Base-by-base conservation (phyloP, 1,139 yeast genomes). In the Protomyces inundatus region DNA sequence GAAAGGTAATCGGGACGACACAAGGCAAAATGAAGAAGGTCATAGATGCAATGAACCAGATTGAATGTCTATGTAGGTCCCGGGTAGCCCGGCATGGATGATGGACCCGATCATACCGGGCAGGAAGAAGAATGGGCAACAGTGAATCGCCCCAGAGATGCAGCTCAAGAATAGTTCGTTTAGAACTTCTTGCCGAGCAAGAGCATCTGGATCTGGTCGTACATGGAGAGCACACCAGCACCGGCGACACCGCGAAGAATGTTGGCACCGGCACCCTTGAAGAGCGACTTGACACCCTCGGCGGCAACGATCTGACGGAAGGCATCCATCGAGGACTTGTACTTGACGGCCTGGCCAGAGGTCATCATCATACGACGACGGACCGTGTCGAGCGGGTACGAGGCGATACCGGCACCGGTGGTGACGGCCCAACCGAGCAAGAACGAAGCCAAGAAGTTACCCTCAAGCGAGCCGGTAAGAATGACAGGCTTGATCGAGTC, bases 281-380 rank as follows among this genome's bases (percentile, higher is more conserved):
- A 86, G 78, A 86, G 80, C 71, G 90, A 84, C 68, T 75, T 73
- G 72, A 82, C 76, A 80, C 91, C 90, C 80, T 86, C 90, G 73
- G 84, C 82, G 70, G 86, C 86, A 71, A 85, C 85, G 75, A 86
- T 85, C 80, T 84, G 79, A 70, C 75, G 76, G 84, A 84, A 84
- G 73, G 89, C 88, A 76, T 85, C 88, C 78, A 84, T 80, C 71
- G 90, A 87, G 76, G 87, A 85, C 77, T 81, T 79, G 83, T 86
- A 86, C 80, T 85, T 84, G 74, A 85, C 87, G 74, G 86, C 86
- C 78, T 85, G 87, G 76, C 89, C 89, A 69, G 90, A 86, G 72
- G 90, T 86, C 88, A 86, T 85, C 90, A 86, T 86, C 90, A 86
- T 86, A 82, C 90, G 85, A 82, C 90, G 85, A 83, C 90, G 85